phyloP scores from a whole-genome alignment of 2,329 filamentous ascomycete species.

The Neonectria sp. region DNA sequence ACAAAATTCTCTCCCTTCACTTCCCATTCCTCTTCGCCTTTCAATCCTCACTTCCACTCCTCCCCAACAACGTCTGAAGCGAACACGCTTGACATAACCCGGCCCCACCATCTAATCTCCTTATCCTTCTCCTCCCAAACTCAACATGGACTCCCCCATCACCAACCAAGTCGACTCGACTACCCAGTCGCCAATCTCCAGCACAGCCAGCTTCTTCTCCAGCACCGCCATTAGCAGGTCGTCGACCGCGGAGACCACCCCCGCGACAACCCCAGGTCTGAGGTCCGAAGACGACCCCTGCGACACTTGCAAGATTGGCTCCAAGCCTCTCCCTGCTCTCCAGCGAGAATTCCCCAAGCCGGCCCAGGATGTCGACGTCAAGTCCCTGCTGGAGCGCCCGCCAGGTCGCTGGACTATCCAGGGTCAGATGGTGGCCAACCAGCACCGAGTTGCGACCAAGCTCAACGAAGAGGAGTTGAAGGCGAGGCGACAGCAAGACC shows the following conservation, averaged over 20 bases:
- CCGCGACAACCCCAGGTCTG: constrained; percentile 39
- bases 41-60: not conserved
- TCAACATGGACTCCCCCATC: constrained; percentile 27
- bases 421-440: constrained; percentile 53
- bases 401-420: constrained; percentile 60
- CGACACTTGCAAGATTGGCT: constrained; percentile 30
- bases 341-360: constrained; percentile 60
- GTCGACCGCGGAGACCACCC: constrained; percentile 42
- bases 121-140: not conserved
- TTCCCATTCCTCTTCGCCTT: not conserved
- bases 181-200: constrained; percentile 34
- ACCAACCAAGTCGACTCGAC: constrained; percentile 31
- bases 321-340: constrained; percentile 54
- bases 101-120: not conserved
- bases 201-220: constrained; percentile 39
- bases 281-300: constrained; percentile 34
- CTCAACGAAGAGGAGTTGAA: constrained; percentile 47
- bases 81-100: not conserved
- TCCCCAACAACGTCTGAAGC: not conserved
- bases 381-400: constrained; percentile 59
- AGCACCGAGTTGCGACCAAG: constrained; percentile 44
- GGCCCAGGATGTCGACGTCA: constrained; percentile 55
- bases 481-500: constrained; percentile 55
- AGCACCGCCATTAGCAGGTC: constrained; percentile 35
- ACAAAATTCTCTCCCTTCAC: constrained; percentile 15